These are phyloP conservation scores for Epichloe elymi DNA, from an alignment of 2,329 filamentous ascomycete species.

Conservation along the genomic window DNA sequence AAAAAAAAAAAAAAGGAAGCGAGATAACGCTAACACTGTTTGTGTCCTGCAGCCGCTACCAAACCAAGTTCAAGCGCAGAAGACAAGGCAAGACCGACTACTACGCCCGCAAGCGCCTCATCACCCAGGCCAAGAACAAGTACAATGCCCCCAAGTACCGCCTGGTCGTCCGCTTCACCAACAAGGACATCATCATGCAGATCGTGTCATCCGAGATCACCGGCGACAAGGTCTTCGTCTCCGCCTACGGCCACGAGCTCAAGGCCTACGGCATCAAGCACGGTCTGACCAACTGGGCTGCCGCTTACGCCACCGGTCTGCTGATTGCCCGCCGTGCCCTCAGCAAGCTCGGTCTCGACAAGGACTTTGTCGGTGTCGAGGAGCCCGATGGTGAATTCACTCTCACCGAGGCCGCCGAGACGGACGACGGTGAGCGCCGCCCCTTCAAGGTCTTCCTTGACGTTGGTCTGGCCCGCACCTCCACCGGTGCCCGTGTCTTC, in stretches of 20 bases:
- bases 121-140: conserved; percentile 99
- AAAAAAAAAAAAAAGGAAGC: too few relatives aligned
- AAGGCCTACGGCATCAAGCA: conserved; percentile 95
- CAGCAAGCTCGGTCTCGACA: conserved; percentile 90
- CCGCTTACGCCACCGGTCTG: conserved; percentile 92
- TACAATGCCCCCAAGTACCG: conserved; percentile 99
- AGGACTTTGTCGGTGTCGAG: conserved; percentile 90
- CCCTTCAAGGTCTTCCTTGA: conserved; percentile 99
- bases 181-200: conserved; percentile 98
- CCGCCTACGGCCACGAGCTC: conserved; percentile 95
- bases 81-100: conserved; percentile 98
- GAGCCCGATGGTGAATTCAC: conserved; percentile 93
- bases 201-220: conserved; percentile 92
- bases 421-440: conserved; percentile 81
- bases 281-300: conserved; percentile 99
- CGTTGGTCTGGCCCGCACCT: conserved; percentile 93
- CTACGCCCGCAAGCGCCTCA: conserved; percentile 98
- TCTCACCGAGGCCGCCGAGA: conserved; percentile 88
- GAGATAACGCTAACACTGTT: not conserved
- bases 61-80: conserved; percentile 99
- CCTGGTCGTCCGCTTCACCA: conserved; percentile 97
- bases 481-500: conserved; percentile 96
- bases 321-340: conserved; percentile 93
- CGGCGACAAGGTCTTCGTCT: conserved; percentile 90
- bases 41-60: conserved; percentile 61